Percentiles rank a stretch among this genome's conserved stretches.
Conservation (phyloP, 2,329 filamentous ascomycete genomes). For the Aspergillus piperis region DNA sequence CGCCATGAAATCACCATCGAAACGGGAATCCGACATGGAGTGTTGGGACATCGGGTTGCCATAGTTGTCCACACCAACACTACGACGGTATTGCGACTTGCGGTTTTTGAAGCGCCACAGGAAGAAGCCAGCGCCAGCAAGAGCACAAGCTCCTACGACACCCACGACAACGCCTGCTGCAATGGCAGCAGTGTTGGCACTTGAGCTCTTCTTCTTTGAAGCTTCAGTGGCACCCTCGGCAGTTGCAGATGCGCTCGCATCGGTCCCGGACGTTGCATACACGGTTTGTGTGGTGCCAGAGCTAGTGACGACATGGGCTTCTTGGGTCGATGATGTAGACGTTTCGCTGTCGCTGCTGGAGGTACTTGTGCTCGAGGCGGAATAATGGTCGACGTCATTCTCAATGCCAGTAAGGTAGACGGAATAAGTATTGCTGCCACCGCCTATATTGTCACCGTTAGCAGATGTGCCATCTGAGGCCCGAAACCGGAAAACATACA, state of each 20-base stretch:
- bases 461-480: neutral
- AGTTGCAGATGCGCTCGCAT: neutral
- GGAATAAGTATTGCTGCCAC: conserved; percentile 56
- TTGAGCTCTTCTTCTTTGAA: conserved; percentile 29
- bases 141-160: conserved; percentile 67
- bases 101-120: conserved; percentile 75
- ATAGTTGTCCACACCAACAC: conserved; percentile 75
- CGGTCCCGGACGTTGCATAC: conserved; percentile 36
- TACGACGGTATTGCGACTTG: conserved; percentile 77
- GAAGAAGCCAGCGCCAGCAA: conserved; percentile 70
- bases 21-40: conserved; percentile 77
- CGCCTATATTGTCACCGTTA: conserved; percentile 50
- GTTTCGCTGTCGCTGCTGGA: conserved; percentile 39
- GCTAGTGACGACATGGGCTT: conserved; percentile 18
- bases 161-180: conserved; percentile 86
- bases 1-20: conserved; percentile 80
- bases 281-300: conserved; percentile 33
- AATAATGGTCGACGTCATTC: conserved; percentile 36
- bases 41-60: conserved; percentile 60
- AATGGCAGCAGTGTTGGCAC: conserved; percentile 76
- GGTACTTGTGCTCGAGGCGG: conserved; percentile 25
- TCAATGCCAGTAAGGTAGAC: conserved; percentile 55
- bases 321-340: conserved; percentile 37
- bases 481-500: conserved; percentile 56
- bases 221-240: neutral